Evolutionary conservation across 2,329 filamentous ascomycete genomes (phyloP), one percentile per base, ranked within the genome.

Genomic region (Diaporthe destruens): DNA sequence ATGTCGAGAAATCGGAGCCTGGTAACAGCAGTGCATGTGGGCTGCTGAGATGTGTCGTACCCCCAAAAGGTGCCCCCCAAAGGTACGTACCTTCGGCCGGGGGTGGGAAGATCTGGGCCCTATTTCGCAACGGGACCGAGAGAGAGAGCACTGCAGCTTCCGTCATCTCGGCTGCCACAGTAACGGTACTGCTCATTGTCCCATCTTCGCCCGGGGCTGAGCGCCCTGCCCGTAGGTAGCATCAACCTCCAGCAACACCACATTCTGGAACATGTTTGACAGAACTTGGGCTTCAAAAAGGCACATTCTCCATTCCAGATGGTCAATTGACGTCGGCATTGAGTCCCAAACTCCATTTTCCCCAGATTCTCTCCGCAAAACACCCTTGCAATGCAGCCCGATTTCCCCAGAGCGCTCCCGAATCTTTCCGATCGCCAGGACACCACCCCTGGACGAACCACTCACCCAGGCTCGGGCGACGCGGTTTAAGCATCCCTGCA

Each of bases 341-440:
- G 57, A 65, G 67, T 71, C 68, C 67, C 67, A 61, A 53, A 66
- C 61, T 53, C 61, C 67, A 53, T 66, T 72, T 73, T 74, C 69
- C 70, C 72, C 72, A 72, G 72, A 74, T 74, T 71, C 69, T 72
- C 72, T 74, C 72, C 72, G 72, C 72, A 74, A 72, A 72, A 57
- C 51, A 61, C 57, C 72, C 72, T 71, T 73, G 68, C 53, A 34
- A 25, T 25, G 56, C 66, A 59, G 68, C 69, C 55, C 65, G 54
- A 69, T 69, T 72, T 72, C 72, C 72, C 72, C 72, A 74, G 72
- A 74, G 59, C 54, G 34, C 54, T 69, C 49, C 72, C 72, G 72
- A 72, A 23, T 66, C 68, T 69, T 74, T 23, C 72, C 72, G 72
- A 66, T 74, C 69, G 53, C 67, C 67, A 39, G 29, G 42, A 36